Evolutionary conservation across 345 rosid species (phyloP).

Genomic region (Murraya koenigii): DNA sequence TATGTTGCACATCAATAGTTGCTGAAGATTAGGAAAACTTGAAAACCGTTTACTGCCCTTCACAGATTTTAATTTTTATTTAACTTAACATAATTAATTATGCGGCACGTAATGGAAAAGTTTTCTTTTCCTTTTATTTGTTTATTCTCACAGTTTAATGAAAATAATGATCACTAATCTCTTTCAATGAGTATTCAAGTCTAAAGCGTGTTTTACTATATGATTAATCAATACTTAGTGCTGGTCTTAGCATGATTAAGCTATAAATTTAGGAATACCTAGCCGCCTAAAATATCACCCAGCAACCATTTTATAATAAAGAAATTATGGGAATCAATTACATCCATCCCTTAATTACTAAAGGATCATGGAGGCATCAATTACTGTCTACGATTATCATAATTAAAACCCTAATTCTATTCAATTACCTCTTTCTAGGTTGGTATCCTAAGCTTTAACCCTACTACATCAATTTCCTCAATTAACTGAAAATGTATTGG

Average conservation of each 20-base stretch:
- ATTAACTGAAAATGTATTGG: no score
- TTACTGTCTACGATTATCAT: slow-evolving; percentile 28
- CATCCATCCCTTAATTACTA: neutral
- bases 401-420: slow-evolving; percentile 13
- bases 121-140: neutral
- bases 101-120: neutral
- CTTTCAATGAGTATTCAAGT: neutral
- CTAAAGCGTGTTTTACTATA: slow-evolving; percentile 1
- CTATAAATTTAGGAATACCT: slow-evolving; percentile 13
- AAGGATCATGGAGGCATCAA: slow-evolving; percentile 24
- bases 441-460: slow-evolving; percentile 27
- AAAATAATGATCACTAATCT: neutral
- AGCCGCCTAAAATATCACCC: slow-evolving; percentile 14
- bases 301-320: slow-evolving; percentile 13
- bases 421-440: neutral
- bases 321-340: slow-evolving; percentile 9
- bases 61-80: no score
- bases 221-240: neutral
- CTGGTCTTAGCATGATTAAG: slow-evolving; percentile 17
- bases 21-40: no score
- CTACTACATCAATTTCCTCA: neutral
- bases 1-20: no score
- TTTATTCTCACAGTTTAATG: neutral
- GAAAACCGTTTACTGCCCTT: no score
- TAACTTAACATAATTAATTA: neutral